Evolutionary conservation across 2,329 filamentous ascomycete species (phyloP).

Genomic region (Hypoxylon sp.): DNA sequence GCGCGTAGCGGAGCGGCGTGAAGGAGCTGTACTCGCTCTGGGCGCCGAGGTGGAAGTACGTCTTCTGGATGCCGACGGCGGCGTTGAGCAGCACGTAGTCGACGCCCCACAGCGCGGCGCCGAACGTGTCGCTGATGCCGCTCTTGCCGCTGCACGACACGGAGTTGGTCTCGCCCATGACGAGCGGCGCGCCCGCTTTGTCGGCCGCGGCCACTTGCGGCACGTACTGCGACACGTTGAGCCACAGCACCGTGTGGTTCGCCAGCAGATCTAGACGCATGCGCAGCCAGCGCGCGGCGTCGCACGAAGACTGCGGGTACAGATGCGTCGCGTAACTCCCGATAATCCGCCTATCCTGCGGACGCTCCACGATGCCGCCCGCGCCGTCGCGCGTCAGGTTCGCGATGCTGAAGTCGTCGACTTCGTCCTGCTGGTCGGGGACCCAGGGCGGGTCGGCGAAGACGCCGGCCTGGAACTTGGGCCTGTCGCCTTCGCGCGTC

Average conservation of each 20-base stretch:
- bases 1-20: conserved; percentile 51
- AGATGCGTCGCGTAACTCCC: conserved; percentile 56
- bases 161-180: conserved; percentile 65
- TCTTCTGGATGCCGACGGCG: conserved; percentile 54
- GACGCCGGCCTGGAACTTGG: conserved; percentile 55
- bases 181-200: conserved; percentile 55
- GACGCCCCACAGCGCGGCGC: conserved; percentile 64
- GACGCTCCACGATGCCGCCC: conserved; percentile 45
- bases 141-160: conserved; percentile 57
- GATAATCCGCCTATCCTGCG: conserved; percentile 53
- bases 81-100: conserved; percentile 61
- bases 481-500: conserved; percentile 29
- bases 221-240: conserved; percentile 55
- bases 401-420: conserved; percentile 56
- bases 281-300: conserved; percentile 53
- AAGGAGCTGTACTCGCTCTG: conserved; percentile 54
- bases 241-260: conserved; percentile 55
- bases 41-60: conserved; percentile 63
- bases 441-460: conserved; percentile 57
- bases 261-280: conserved; percentile 55
- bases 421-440: conserved; percentile 56
- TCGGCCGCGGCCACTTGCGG: conserved; percentile 56
- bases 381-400: conserved; percentile 50
- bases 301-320: conserved; percentile 58
- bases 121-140: conserved; percentile 63